Conservation (phyloP, 2,329 filamentous ascomycete species). For the Canariomyces notabilis region DNA sequence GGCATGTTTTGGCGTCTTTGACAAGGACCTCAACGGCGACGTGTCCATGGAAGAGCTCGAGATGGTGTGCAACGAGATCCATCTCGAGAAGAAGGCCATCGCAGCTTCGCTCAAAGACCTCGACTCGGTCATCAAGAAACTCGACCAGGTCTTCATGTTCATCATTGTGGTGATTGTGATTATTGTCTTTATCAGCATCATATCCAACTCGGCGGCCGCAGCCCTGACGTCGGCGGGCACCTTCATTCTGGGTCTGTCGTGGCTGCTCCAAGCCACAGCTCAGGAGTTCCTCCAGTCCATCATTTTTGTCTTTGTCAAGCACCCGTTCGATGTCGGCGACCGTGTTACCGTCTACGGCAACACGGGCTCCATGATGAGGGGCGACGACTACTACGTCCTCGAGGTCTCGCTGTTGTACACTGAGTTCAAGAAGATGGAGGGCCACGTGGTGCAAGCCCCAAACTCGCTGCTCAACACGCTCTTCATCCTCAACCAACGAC, state of each 20-base stretch:
- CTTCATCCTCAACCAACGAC: slow-evolving; percentile 91
- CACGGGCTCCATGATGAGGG: slow-evolving; percentile 68
- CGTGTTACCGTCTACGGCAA: slow-evolving; percentile 89
- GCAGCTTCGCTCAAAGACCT: slow-evolving; percentile 91
- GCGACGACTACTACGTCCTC: slow-evolving; percentile 95
- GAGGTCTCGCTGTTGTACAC: slow-evolving; percentile 91
- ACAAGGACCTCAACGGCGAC: slow-evolving; percentile 94
- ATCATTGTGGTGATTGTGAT: slow-evolving; percentile 75
- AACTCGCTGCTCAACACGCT: slow-evolving; percentile 90
- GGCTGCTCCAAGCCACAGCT: slow-evolving; percentile 87
- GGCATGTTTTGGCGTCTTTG: slow-evolving; percentile 85
- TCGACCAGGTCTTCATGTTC: slow-evolving; percentile 85
- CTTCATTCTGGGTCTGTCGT: slow-evolving; percentile 80
- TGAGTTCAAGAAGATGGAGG: slow-evolving; percentile 98
- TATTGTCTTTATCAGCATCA: slow-evolving; percentile 81
- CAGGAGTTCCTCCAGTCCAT: slow-evolving; percentile 88
- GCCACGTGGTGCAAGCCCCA: slow-evolving; percentile 90
- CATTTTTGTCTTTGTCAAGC: slow-evolving; percentile 95
- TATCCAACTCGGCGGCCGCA: slow-evolving; percentile 84
- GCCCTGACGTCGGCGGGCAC: slow-evolving; percentile 88
- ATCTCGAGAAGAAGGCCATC: slow-evolving; percentile 90
- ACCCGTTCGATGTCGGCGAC: slow-evolving; percentile 94
- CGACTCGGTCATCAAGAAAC: slow-evolving; percentile 85
- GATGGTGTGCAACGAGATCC: slow-evolving; percentile 88
- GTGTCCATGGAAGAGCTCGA: slow-evolving; percentile 95